Base-by-base conservation (phyloP, 1,284 basidiomycete species). In the Volvariella surrecta region DNA sequence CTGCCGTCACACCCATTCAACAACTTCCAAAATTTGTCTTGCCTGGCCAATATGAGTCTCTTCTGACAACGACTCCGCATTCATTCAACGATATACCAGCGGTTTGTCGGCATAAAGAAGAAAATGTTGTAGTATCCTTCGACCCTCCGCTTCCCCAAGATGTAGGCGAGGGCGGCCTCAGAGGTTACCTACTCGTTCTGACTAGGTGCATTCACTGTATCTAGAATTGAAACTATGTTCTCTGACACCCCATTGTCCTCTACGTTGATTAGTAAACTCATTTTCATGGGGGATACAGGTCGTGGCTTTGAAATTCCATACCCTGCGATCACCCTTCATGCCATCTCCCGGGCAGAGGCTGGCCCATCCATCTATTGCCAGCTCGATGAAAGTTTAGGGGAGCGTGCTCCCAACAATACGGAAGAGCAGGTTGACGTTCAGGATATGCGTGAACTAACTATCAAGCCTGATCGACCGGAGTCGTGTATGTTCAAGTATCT, bases 301-400 rank as follows among this genome's bases (percentile, higher is more conserved):
- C 67, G 68, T 39, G 90, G 89, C 13, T 84, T 93, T 58, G 76
- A 84, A 52, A 74, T 95, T 55, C 70, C 80, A 45, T 95, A 91
- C 60, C 89, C 87, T 13, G 68, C 79, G 3, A 85, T 96, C 52
- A 93, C 88, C 1, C 74, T 96, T 2, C 92, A 96, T 54, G 92
- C 92, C 15, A 74, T 92, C 42, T 89, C 89, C 0, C 80, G 89
- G 35, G 70, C 73, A 7, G 75, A 74, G 31, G 55, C 63, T 4
- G 66, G 65, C 0, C 81, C 86, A 1, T 87, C 81, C 24, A 75
- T 95, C 55, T 95, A 95, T 63, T 94, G 89, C 57, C 92, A 96
- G 56, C 72, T 95, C 2, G 88, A 91, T 54, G 88, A 89, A 51
- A 63, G 66, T 17, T 48, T 6, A 4, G 34, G 15, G 7, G 34